phyloP scores from a whole-genome alignment of 2,329 filamentous ascomycete genomes.

The Fusarium sacchari region DNA sequence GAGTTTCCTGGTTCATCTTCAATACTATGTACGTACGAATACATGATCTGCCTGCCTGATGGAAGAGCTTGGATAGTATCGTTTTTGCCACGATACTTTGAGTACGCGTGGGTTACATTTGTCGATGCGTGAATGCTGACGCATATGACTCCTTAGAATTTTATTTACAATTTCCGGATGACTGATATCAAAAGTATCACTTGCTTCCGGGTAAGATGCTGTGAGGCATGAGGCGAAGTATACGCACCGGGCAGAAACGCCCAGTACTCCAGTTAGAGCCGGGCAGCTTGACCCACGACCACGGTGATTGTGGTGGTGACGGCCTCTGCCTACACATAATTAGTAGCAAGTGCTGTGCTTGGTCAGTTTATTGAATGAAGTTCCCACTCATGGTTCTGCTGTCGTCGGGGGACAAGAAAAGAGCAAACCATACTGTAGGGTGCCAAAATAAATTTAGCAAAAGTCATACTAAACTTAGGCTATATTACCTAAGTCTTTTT shows the following conservation, averaged over 20 bases:
- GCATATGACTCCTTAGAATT: not conserved
- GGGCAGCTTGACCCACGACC: slow-evolving; percentile 31
- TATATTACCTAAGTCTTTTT: too few relatives aligned
- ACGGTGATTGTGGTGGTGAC: slow-evolving; percentile 33
- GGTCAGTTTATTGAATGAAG: slow-evolving; percentile 22
- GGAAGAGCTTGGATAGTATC: not conserved
- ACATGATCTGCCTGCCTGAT: not conserved
- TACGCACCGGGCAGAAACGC: not conserved
- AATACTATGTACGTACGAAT: not conserved
- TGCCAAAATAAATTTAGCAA: too few relatives aligned
- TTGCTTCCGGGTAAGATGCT: slow-evolving; percentile 11
- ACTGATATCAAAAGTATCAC: not conserved
- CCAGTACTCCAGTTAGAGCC: not conserved
- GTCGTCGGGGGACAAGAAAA: too few relatives aligned
- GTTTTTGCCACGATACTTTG: not conserved
- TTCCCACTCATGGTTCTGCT: slow-evolving; percentile 28
- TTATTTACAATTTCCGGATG: not conserved
- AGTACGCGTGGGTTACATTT: not conserved
- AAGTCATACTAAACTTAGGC: too few relatives aligned
- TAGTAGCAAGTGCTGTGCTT: slow-evolving; percentile 19
- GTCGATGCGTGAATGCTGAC: slow-evolving; percentile 3
- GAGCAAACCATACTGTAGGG: too few relatives aligned
- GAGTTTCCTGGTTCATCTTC: slow-evolving; percentile 5
- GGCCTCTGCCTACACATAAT: slow-evolving; percentile 12
- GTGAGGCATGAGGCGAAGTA: slow-evolving; percentile 10